A percentile compares a stretch with the other conserved stretches of the same genome.
Conservation (phyloP, 2,329 filamentous ascomycete genomes). For the Fulvia fulva region DNA sequence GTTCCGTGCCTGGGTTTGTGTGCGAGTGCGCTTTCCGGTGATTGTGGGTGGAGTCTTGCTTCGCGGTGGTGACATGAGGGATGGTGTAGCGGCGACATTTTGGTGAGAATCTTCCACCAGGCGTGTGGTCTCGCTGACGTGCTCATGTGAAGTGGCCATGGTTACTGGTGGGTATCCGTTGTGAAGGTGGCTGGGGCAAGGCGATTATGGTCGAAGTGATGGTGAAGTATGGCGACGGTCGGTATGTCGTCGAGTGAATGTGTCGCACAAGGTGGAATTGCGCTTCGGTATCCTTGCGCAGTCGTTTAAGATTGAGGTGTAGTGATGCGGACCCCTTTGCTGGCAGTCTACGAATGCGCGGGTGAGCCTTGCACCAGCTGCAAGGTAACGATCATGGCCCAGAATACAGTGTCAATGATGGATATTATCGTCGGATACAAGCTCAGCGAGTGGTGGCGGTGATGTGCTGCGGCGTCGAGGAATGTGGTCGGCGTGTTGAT, state of each 20-base stretch:
- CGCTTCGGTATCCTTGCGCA: conserved; percentile 5
- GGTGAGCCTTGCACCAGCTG: conserved; percentile 1
- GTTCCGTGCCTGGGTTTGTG: conserved; percentile 24
- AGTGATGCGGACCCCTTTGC: conserved; percentile 1
- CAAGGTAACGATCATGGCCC: conserved; percentile 7
- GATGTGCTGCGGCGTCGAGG: background rate
- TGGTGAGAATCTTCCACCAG: background rate
- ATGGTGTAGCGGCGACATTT: conserved; percentile 39
- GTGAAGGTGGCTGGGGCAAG: background rate
- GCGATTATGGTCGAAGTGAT: background rate
- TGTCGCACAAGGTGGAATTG: conserved; percentile 7
- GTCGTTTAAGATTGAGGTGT: background rate
- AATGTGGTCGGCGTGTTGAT: background rate
- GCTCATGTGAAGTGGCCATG: conserved; percentile 15
- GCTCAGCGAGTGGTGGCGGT: background rate
- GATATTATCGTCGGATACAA: no score
- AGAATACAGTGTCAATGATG: background rate
- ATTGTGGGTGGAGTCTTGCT: conserved; percentile 59
- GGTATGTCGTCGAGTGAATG: background rate
- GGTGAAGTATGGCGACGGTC: background rate
- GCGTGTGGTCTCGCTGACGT: background rate
- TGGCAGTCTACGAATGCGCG: background rate
- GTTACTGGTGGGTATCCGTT: background rate
- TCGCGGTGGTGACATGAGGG: conserved; percentile 52
- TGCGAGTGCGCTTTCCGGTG: conserved; percentile 43